Base-by-base conservation (phyloP, 2,329 filamentous ascomycete genomes). In the Camptophora hylomeconis region DNA sequence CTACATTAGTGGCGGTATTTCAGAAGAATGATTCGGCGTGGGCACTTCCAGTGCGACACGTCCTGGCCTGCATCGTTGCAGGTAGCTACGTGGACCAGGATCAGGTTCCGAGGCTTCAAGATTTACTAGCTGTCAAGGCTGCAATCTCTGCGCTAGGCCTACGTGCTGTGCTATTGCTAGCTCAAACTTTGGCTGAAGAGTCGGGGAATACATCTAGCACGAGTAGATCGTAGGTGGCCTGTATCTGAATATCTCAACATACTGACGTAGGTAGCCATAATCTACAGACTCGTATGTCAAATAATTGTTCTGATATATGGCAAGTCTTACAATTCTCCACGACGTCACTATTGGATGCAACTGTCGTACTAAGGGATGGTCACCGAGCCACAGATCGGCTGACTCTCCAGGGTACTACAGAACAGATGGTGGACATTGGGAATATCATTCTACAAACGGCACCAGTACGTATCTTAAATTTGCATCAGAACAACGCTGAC, bases 1-100 rank as follows among this genome's bases (percentile, higher is more conserved):
- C 57, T 10, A 57, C 54, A 24, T 40, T 64, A 20, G 52, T 56
- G 16, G 51, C 58, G 3, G 53, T 61, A 26, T 63, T 61, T 35
- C 47, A 54, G 15, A 56, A 57, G 19, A 45, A 50, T 4, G 46
- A 48, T 27, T 45, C 51, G 20, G 47, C 50, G 8, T 62, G 57
- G 57, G 51, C 31, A 10, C 32, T 33, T 17, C 45, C 46, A 16
- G 24, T 47, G 7, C 31, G 43, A 22, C 42, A 47, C 23, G 19
- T 47, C 7, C 15, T 46, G 17, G 51, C 50, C 9, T 57, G 53
- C 28, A 41, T 61, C 6, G 48, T 52, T 6, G 47, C 52, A 33
- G 51, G 53, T 15, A 48, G 48, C 14, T 52, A 54, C 30, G 31
- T 60, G 9, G 35, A 49, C 1, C 51, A 57, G 31, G 44, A 51